Percentiles rank a stretch among this genome's conserved stretches.
phyloP scores from a whole-genome alignment of 148 eudicot species.

The Euryodendron excelsum region DNA sequence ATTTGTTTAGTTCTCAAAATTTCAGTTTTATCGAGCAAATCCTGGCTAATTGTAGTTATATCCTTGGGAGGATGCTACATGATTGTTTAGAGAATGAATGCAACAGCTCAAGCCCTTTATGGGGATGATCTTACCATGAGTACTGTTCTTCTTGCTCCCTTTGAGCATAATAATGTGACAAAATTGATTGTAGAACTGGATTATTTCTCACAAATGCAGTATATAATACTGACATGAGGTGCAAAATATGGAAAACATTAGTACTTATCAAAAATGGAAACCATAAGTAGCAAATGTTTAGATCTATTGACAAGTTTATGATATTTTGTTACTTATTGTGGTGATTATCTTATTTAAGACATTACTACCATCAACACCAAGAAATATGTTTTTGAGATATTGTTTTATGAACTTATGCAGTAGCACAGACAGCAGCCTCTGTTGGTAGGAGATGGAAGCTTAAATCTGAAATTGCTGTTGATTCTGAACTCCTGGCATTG shows the following conservation, averaged over 20 bases:
- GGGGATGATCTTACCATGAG: neutral
- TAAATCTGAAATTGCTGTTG: conserved; percentile 58
- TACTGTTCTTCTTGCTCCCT: neutral
- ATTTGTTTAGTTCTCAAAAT: too few relatives aligned
- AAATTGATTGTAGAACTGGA: neutral
- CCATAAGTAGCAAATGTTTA: neutral
- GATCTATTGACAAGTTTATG: neutral
- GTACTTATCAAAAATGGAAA: too few relatives aligned
- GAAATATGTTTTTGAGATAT: neutral
- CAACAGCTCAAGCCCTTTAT: neutral
- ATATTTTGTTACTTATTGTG: neutral
- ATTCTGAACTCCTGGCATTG: conserved; percentile 58
- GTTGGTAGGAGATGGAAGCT: conserved; percentile 57
- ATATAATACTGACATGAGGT: too few relatives aligned
- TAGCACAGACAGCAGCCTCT: conserved; percentile 27
- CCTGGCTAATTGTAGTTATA: too few relatives aligned
- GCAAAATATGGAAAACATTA: neutral
- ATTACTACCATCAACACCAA: neutral
- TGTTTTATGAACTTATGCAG: conserved; percentile 27
- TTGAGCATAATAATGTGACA: neutral
- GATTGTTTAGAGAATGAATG: too few relatives aligned
- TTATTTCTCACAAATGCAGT: too few relatives aligned
- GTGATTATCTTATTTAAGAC: neutral
- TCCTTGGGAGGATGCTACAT: too few relatives aligned
- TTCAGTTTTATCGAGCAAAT: too few relatives aligned